A percentile compares a stretch with the other conserved stretches of the same genome.
Conservation (phyloP, 2,329 filamentous ascomycete species). For the Neofusicoccum ribis region DNA sequence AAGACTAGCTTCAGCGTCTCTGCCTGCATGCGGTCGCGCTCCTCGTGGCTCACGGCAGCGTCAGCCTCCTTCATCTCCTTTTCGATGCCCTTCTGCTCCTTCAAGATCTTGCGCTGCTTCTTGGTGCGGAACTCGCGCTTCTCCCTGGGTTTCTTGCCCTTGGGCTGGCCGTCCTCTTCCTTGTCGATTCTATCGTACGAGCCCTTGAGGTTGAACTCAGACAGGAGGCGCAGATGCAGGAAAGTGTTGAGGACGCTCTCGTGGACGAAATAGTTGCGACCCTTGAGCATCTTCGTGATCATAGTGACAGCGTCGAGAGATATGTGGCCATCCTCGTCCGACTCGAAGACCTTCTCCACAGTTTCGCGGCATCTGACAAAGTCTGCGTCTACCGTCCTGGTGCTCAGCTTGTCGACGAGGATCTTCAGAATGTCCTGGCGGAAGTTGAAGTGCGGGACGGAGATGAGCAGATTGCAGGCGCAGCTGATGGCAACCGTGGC, state of each 20-base stretch:
- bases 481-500: constrained; percentile 80
- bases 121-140: constrained; percentile 89
- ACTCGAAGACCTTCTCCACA: constrained; percentile 76
- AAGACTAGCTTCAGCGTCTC: constrained; percentile 97
- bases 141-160: constrained; percentile 64
- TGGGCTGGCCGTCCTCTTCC: constrained; percentile 31
- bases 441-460: constrained; percentile 97
- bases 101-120: constrained; percentile 75
- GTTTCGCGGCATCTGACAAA: constrained; percentile 76
- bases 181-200: constrained; percentile 76
- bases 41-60: constrained; percentile 86
- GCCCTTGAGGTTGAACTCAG: constrained; percentile 82
- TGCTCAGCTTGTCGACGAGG: constrained; percentile 78
- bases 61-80: constrained; percentile 94
- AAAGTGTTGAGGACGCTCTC: constrained; percentile 89
- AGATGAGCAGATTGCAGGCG: constrained; percentile 74
- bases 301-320: constrained; percentile 84
- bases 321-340: constrained; percentile 87
- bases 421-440: constrained; percentile 84
- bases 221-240: constrained; percentile 81
- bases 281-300: constrained; percentile 93
- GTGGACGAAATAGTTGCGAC: constrained; percentile 76
- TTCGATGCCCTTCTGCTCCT: constrained; percentile 82
- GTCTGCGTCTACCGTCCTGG: constrained; percentile 68
- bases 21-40: constrained; percentile 88